These are phyloP conservation scores for Botrytis elliptica DNA, from an alignment of 2,329 filamentous ascomycete species.

Conservation along the genomic window DNA sequence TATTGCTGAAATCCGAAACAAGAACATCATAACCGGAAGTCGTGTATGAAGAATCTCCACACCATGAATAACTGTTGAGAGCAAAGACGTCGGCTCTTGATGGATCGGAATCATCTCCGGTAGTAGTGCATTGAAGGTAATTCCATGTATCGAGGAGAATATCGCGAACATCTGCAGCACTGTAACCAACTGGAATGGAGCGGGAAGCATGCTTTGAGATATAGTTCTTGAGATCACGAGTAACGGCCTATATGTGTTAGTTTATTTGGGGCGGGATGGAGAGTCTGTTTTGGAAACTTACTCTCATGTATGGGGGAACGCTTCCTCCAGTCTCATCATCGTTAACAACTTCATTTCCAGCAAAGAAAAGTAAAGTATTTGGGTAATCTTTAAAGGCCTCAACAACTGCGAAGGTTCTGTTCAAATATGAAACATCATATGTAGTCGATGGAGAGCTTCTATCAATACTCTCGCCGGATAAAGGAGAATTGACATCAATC, in stretches of 20 bases:
- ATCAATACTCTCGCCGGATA: conserved; percentile 57
- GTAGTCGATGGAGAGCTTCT: conserved; percentile 55
- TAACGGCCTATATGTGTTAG: conserved; percentile 58
- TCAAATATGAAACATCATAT: conserved; percentile 60
- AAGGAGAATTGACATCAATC: conserved; percentile 66
- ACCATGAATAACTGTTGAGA: conserved; percentile 76
- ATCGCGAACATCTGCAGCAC: conserved; percentile 73
- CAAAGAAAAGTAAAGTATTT: conserved; percentile 72
- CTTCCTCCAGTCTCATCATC: conserved; percentile 56
- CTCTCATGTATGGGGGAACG: conserved; percentile 66
- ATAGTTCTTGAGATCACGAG: conserved; percentile 78
- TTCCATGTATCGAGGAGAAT: conserved; percentile 73
- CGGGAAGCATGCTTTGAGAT: conserved; percentile 69
- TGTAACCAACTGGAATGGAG: conserved; percentile 74
- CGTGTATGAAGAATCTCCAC: conserved; percentile 61
- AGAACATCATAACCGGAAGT: conserved; percentile 63
- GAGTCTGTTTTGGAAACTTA: conserved; percentile 24
- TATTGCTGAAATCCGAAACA: conserved; percentile 62
- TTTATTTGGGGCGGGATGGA: neutral
- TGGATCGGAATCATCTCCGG: conserved; percentile 54
- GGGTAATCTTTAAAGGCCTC: conserved; percentile 67
- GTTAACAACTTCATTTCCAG: conserved; percentile 77
- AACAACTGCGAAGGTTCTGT: conserved; percentile 65
- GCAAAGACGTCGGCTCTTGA: conserved; percentile 74
- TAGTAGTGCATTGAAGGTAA: conserved; percentile 66